Evolutionary conservation across 1,139 yeast genomes (phyloP).

Genomic region (Meyerozyma smithsonii): DNA sequence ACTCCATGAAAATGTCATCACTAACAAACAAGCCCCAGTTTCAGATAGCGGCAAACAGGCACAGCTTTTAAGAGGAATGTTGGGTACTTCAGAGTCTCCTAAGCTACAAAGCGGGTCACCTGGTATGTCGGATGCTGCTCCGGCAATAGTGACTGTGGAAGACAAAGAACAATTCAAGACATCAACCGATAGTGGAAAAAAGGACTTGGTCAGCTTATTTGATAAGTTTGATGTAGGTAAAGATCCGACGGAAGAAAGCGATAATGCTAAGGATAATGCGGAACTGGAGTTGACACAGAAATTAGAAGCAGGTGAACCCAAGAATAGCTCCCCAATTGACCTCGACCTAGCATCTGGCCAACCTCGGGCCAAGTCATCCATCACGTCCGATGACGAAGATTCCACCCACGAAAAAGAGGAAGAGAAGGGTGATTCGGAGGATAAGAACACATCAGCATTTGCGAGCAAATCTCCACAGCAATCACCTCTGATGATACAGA

Average conservation of each 20-base stretch:
- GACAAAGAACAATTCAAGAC: conserved; percentile 9
- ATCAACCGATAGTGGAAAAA: conserved; percentile 10
- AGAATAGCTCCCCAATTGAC: not conserved
- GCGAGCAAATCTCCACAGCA: not conserved
- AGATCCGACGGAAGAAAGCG: conserved; percentile 7
- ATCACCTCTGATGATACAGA: not conserved
- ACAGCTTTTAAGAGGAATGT: conserved; percentile 19
- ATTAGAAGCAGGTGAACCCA: not conserved
- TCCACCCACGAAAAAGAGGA: not conserved
- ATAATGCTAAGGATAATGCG: not conserved
- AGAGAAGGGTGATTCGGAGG: not conserved
- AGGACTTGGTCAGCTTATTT: conserved; percentile 35
- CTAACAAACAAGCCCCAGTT: not conserved
- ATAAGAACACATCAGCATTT: not conserved
- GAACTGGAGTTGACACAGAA: not conserved
- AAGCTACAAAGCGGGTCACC: conserved; percentile 8
- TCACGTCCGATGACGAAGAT: not conserved
- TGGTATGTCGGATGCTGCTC: conserved; percentile 18
- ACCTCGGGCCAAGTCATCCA: not conserved
- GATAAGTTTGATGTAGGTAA: conserved; percentile 34
- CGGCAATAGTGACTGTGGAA: conserved; percentile 22
- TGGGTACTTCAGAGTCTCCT: conserved; percentile 11
- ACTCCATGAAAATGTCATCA: conserved; percentile 4
- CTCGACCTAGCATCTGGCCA: not conserved
- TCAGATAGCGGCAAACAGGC: conserved; percentile 7